Evolutionary conservation across 2,329 filamentous ascomycete genomes (phyloP).

Genomic region (Pseudodiploospora longispora): DNA sequence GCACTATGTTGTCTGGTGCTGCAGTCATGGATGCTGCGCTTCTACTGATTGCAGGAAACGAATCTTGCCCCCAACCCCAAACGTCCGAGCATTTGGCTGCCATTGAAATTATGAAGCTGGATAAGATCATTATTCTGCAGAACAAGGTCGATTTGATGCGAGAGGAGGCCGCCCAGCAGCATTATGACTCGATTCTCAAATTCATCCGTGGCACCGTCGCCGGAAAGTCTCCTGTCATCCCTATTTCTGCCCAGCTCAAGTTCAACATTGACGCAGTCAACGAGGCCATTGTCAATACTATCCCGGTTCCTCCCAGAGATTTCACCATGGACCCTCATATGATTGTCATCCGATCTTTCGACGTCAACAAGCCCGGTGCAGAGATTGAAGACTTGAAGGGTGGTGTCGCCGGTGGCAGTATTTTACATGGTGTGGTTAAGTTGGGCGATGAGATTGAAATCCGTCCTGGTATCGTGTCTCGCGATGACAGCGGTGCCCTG

Average conservation of each 20-base stretch:
- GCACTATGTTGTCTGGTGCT: constrained; percentile 98
- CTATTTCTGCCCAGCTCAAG: constrained; percentile 95
- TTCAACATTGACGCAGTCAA: constrained; percentile 99
- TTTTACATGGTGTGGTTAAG: constrained; percentile 94
- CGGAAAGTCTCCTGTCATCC: constrained; percentile 89
- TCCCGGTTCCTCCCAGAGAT: constrained; percentile 84
- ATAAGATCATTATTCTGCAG: constrained; percentile 98
- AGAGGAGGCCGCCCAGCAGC: constrained; percentile 85
- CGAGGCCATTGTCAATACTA: constrained; percentile 90
- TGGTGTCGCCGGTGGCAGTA: constrained; percentile 94
- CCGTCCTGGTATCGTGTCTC: constrained; percentile 93
- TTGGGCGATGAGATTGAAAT: constrained; percentile 98
- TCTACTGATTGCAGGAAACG: constrained; percentile 93
- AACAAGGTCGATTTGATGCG: constrained; percentile 99
- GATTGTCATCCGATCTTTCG: constrained; percentile 98
- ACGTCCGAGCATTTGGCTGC: constrained; percentile 97
- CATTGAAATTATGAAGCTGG: constrained; percentile 99
- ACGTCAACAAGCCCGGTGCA: constrained; percentile 98
- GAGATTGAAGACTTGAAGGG: constrained; percentile 98
- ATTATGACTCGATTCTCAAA: constrained; percentile 96
- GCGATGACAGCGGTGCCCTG: constrained; percentile 86
- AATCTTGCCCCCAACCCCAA: constrained; percentile 96
- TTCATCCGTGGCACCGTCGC: constrained; percentile 97
- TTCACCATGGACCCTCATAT: constrained; percentile 91
- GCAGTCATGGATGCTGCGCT: constrained; percentile 99